Percentiles rank a stretch among this genome's conserved stretches.
phyloP scores from a whole-genome alignment of 106 monocot genomes.

The Dioscorea zingiberensis region DNA sequence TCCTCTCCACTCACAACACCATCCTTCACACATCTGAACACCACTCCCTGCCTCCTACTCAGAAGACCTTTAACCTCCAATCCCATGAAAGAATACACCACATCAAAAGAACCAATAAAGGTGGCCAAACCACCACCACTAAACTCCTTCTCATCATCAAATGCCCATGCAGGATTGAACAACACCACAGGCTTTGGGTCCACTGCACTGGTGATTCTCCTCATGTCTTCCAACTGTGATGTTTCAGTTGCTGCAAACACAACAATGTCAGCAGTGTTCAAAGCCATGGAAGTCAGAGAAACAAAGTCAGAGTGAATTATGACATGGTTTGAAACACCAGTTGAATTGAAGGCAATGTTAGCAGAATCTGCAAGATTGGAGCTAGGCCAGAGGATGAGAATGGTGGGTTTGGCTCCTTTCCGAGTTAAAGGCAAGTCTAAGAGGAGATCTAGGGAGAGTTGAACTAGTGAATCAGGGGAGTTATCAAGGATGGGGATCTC shows the following conservation, averaged over 20 bases:
- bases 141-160: conserved; percentile 60
- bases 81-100: conserved; percentile 89
- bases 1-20: conserved; percentile 55
- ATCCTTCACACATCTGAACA: conserved; percentile 54
- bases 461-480: conserved; percentile 49
- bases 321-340: background rate
- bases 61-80: conserved; percentile 81
- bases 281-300: conserved; percentile 10
- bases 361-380: conserved; percentile 17
- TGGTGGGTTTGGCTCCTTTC: conserved; percentile 35
- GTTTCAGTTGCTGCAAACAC: conserved; percentile 56
- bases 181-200: conserved; percentile 68
- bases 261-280: conserved; percentile 45
- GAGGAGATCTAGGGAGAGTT: conserved; percentile 65
- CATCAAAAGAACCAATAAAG: conserved; percentile 70
- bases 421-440: conserved; percentile 36
- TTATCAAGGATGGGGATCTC: conserved; percentile 90
- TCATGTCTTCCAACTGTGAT: conserved; percentile 44
- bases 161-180: conserved; percentile 86
- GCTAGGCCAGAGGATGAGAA: conserved; percentile 65
- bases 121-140: conserved; percentile 15
- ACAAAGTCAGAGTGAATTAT: conserved; percentile 32
- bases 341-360: conserved; percentile 16
- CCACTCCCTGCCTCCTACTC: conserved; percentile 66
- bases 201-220: conserved; percentile 23